phyloP scores from a whole-genome alignment of 176 grass and related monocot genomes.

The Carex scoparia region DNA sequence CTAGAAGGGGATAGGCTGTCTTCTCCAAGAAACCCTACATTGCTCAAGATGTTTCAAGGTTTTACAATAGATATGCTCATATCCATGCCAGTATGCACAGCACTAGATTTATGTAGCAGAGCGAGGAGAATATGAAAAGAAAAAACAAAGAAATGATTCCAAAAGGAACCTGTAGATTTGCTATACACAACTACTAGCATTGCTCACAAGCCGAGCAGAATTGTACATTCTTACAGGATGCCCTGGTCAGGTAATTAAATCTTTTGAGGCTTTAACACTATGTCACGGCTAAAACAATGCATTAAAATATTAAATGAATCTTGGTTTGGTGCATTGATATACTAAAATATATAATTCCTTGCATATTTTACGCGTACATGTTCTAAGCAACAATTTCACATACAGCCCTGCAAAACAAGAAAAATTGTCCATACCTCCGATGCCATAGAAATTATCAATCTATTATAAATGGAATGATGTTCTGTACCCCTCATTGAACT shows the following conservation, averaged over 20 bases:
- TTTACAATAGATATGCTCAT: neutral
- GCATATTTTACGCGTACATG: neutral
- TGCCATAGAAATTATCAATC: neutral
- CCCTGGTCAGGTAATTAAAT: neutral
- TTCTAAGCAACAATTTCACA: neutral
- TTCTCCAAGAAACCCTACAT: constrained; percentile 67
- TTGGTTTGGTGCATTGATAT: neutral
- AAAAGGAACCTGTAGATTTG: neutral
- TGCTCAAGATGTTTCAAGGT: neutral
- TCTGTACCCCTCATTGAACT: neutral
- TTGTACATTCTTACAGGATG: neutral
- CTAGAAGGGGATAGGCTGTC: constrained; percentile 70
- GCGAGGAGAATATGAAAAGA: neutral
- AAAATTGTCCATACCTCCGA: neutral
- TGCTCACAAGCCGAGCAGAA: neutral
- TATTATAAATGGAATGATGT: neutral
- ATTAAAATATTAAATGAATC: neutral
- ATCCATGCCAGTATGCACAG: neutral
- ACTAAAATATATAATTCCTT: neutral
- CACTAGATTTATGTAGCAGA: neutral
- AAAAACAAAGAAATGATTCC: neutral
- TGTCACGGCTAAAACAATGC: neutral
- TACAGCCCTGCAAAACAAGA: neutral
- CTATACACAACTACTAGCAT: neutral
- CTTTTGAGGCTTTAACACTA: neutral